phyloP scores from a whole-genome alignment of 208 protist species.

The Leishmania guyanensis region DNA sequence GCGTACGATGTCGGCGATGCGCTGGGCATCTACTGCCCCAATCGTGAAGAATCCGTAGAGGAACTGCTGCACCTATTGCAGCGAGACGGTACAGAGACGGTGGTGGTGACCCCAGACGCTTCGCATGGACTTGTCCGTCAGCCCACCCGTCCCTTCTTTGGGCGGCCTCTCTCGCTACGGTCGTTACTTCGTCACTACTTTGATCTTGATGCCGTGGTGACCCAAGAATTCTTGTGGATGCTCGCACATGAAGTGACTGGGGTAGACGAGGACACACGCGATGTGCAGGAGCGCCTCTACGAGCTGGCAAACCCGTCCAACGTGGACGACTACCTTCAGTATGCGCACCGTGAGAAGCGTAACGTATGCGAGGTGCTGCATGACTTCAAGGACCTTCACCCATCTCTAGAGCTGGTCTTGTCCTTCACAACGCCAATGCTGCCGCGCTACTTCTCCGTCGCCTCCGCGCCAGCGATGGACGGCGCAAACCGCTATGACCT shows the following conservation, averaged over 20 bases:
- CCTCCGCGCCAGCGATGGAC: slow-evolving; percentile 69
- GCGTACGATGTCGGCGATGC: slow-evolving; percentile 82
- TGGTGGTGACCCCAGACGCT: slow-evolving; percentile 49
- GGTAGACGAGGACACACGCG: slow-evolving; percentile 24
- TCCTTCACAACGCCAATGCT: slow-evolving; percentile 67
- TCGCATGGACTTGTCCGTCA: slow-evolving; percentile 56
- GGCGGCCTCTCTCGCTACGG: slow-evolving; percentile 44
- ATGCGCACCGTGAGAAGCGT: slow-evolving; percentile 87
- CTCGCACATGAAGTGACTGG: slow-evolving; percentile 47
- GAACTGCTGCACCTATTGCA: slow-evolving; percentile 45
- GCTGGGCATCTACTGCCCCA: slow-evolving; percentile 76
- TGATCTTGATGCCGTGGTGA: slow-evolving; percentile 79
- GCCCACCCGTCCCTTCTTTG: slow-evolving; percentile 57
- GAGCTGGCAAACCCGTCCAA: slow-evolving; percentile 65
- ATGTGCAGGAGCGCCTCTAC: slow-evolving; percentile 63
- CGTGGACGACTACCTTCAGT: slow-evolving; percentile 75
- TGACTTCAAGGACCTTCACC: slow-evolving; percentile 67
- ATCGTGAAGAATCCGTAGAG: slow-evolving; percentile 55
- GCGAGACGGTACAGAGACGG: slow-evolving; percentile 39
- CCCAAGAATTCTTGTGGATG: slow-evolving; percentile 83
- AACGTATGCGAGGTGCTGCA: slow-evolving; percentile 87
- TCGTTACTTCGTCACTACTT: slow-evolving; percentile 68
- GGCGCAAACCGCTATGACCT: slow-evolving; percentile 35
- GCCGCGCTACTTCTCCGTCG: slow-evolving; percentile 79
- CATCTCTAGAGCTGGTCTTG: slow-evolving; percentile 62